phyloP scores from a whole-genome alignment of 2,329 filamentous ascomycete genomes.

The Penicillium sp. region DNA sequence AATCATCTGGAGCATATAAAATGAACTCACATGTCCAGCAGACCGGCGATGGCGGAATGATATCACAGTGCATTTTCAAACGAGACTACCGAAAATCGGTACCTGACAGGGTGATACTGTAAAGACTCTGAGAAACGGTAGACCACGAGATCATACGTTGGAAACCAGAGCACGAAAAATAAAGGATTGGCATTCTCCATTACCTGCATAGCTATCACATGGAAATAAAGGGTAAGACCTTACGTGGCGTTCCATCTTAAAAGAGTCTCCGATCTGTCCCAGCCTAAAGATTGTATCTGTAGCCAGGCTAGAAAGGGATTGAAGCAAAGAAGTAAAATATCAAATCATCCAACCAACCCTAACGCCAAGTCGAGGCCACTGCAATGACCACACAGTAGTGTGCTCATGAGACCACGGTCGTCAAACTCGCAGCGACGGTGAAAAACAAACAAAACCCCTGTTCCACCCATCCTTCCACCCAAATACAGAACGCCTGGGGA shows the following conservation, averaged over 20 bases:
- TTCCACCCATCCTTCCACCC: not conserved
- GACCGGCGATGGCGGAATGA: constrained; percentile 7
- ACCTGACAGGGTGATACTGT: constrained; percentile 15
- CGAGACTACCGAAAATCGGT: constrained; percentile 8
- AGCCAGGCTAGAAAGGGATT: not conserved
- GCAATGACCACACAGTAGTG: not conserved
- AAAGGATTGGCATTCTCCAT: constrained; percentile 19
- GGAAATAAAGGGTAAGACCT: not conserved
- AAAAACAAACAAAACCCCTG: not conserved
- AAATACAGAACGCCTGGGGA: constrained; percentile 7
- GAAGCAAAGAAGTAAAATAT: constrained; percentile 6
- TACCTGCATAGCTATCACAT: constrained; percentile 14
- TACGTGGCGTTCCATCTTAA: not conserved
- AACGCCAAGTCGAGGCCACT: constrained; percentile 6
- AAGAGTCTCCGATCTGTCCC: not conserved
- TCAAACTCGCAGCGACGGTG: not conserved
- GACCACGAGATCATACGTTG: not conserved
- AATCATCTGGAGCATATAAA: not conserved
- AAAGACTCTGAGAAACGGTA: not conserved
- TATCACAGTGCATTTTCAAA: constrained; percentile 20
- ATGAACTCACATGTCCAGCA: not conserved
- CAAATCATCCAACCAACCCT: constrained; percentile 2
- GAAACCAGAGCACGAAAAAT: not conserved
- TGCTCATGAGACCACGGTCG: not conserved
- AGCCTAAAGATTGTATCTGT: not conserved